Evolutionary conservation across 1,139 yeast species (phyloP).

Genomic region (Taiozyma onychis): DNA sequence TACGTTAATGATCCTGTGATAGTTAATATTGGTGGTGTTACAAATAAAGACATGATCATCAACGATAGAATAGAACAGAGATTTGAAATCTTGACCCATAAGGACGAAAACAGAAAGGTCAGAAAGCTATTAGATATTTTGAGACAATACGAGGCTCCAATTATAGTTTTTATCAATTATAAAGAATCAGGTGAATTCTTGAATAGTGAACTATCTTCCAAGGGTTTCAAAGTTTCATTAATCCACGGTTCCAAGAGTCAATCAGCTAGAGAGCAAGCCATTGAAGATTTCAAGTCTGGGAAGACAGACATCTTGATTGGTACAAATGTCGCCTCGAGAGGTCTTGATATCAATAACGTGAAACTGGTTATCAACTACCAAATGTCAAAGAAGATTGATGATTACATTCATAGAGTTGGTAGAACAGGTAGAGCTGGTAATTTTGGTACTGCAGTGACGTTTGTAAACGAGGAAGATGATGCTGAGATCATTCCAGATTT

Average conservation of each 20-base stretch:
- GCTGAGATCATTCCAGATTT: conserved; percentile 20
- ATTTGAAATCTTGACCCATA: conserved; percentile 43
- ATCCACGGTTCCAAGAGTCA: conserved; percentile 89
- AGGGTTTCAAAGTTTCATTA: conserved; percentile 48
- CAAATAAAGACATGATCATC: conserved; percentile 23
- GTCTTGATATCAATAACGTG: conserved; percentile 85
- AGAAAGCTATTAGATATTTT: conserved; percentile 32
- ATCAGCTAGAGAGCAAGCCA: conserved; percentile 78
- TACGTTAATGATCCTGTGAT: conserved; percentile 60
- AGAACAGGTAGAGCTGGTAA: conserved; percentile 96
- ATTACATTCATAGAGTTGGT: conserved; percentile 89
- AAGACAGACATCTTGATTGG: conserved; percentile 69
- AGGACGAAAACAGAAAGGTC: conserved; percentile 32
- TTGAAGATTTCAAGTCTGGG: conserved; percentile 57
- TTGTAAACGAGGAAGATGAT: conserved; percentile 56
- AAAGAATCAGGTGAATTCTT: conserved; percentile 68
- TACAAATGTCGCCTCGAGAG: conserved; percentile 96
- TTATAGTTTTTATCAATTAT: conserved; percentile 78
- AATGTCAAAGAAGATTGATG: conserved; percentile 72
- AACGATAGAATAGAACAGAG: conserved; percentile 60
- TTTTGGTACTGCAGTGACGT: conserved; percentile 69
- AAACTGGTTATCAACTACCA: conserved; percentile 82
- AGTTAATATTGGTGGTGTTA: conserved; percentile 60
- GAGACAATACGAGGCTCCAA: conserved; percentile 40
- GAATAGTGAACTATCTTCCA: conserved; percentile 40